Conservation (phyloP, 1,284 basidiomycete genomes). For the Microbotryomycetes sp. region DNA sequence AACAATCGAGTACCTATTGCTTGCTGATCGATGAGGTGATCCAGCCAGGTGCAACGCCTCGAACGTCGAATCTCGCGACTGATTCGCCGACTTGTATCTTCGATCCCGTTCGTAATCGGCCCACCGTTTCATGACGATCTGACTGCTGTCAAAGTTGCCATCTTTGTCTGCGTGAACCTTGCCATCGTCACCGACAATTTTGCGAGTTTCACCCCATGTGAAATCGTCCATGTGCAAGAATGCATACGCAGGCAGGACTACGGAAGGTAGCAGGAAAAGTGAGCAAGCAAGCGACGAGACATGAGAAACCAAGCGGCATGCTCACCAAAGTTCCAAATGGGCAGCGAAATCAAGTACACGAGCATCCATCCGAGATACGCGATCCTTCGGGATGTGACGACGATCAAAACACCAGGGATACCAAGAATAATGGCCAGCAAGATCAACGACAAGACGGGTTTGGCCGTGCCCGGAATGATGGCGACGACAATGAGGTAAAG, state of each 20-base stretch:
- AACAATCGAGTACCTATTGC: slow-evolving; percentile 19
- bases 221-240: slow-evolving; percentile 47
- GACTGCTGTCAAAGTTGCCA: slow-evolving; percentile 88
- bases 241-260: slow-evolving; percentile 31
- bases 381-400: slow-evolving; percentile 45
- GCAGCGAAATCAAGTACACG: slow-evolving; percentile 46
- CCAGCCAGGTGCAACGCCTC: slow-evolving; percentile 4
- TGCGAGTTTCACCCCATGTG: slow-evolving; percentile 45
- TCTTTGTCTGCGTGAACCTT: slow-evolving; percentile 50
- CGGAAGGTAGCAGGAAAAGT: background rate
- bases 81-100: slow-evolving; percentile 51
- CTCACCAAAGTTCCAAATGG: slow-evolving; percentile 46
- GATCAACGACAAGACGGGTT: slow-evolving; percentile 37
- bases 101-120: slow-evolving; percentile 95
- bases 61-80: slow-evolving; percentile 31
- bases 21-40: slow-evolving; percentile 17
- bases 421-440: slow-evolving; percentile 46
- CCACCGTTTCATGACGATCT: slow-evolving; percentile 99
- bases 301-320: background rate
- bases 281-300: background rate
- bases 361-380: slow-evolving; percentile 47
- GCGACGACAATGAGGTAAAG: slow-evolving; percentile 40
- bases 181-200: slow-evolving; percentile 36
- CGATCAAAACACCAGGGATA: slow-evolving; percentile 46
- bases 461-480: slow-evolving; percentile 36